Base-by-base conservation (phyloP, 805 yeast species). In the Priceomyces medius region DNA sequence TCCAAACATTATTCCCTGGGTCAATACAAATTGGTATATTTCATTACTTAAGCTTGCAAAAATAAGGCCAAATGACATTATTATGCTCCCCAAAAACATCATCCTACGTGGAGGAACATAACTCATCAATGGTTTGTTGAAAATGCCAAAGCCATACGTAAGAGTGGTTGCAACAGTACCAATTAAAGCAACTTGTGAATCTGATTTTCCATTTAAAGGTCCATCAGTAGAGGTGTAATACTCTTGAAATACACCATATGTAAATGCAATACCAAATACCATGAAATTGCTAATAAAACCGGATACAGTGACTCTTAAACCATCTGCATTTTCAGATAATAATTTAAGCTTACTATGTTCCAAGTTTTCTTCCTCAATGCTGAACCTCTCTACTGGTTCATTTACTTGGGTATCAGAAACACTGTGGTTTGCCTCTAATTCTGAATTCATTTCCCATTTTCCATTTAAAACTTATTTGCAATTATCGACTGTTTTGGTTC, bases 241-340 rank as follows among this genome's bases (percentile, higher is more conserved):
- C 19, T 66, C 68, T 37, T 66, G 70, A 38, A 58, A 66, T 5
- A 66, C 63, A 43, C 71, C 72, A 40, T 55, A 66, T 1, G 69
- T 54, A 46, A 65, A 65, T 5, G 59, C 53, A 8, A 64, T 53
- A 1, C 71, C 72, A 44, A 66, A 64, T 2, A 65, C 65, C 42
- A 60, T 50, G 43, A 63, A 66, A 35, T 63, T 63, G 28, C 54
- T 47, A 3, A 52, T 18, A 35, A 55, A 54, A 8, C 59, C 59
- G 7, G 58, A 45, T 8, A 45, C 20, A 3, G 53, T 43, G 4
- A 43, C 41, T 5, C 8, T 34, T n/a, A 53, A 37, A 0, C 57
- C 56, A 33, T 29, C 33, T 29, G 13, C 17, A 13, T 29, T 29
- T 29, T 23, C 26, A 23, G 26, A 23, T 23, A 23, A 23, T 23